These are phyloP conservation scores for Termitomyces sp. DNA, from an alignment of 768 basidiomycete species.

Conservation along the genomic window DNA sequence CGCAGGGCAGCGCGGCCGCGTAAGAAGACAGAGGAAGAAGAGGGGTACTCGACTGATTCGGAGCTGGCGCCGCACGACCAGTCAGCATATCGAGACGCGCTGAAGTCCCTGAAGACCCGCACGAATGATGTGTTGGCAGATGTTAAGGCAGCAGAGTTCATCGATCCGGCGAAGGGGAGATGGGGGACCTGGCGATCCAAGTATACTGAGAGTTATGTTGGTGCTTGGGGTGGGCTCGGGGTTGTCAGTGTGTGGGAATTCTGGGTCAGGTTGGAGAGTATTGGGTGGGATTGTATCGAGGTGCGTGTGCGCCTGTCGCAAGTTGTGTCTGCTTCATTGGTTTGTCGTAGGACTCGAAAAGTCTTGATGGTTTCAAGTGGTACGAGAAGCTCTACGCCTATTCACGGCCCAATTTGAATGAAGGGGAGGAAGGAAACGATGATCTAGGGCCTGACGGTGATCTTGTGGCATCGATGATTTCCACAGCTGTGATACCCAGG, in stretches of 20 bases:
- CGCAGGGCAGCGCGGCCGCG: constrained; percentile 46
- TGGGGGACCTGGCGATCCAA: constrained; percentile 69
- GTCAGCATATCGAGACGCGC: constrained; percentile 63
- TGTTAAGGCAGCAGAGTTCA: constrained; percentile 81
- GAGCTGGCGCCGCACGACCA: constrained; percentile 62
- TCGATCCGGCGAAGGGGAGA: constrained; percentile 65
- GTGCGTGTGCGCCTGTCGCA: constrained; percentile 32
- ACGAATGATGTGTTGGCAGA: constrained; percentile 66
- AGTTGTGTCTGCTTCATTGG: background rate
- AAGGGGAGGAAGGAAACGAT: constrained; percentile 41
- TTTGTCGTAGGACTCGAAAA: constrained; percentile 17
- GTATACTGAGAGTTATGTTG: constrained; percentile 76
- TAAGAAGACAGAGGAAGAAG: constrained; percentile 40
- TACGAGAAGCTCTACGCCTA: constrained; percentile 76
- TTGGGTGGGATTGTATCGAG: constrained; percentile 86
- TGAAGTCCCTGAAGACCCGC: constrained; percentile 45
- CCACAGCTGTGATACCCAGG: constrained; percentile 75
- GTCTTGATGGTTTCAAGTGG: constrained; percentile 81
- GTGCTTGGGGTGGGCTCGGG: constrained; percentile 90
- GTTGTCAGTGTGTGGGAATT: constrained; percentile 92
- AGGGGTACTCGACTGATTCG: constrained; percentile 87
- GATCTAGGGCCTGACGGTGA: constrained; percentile 82
- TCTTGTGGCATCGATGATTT: constrained; percentile 81
- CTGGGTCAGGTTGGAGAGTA: constrained; percentile 82
- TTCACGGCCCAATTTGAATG: constrained; percentile 43